Evolutionary conservation across 192 early-diverging fungal genomes (phyloP), one percentile per base, ranked within the genome.

Genomic region (Podila clonocystis): DNA sequence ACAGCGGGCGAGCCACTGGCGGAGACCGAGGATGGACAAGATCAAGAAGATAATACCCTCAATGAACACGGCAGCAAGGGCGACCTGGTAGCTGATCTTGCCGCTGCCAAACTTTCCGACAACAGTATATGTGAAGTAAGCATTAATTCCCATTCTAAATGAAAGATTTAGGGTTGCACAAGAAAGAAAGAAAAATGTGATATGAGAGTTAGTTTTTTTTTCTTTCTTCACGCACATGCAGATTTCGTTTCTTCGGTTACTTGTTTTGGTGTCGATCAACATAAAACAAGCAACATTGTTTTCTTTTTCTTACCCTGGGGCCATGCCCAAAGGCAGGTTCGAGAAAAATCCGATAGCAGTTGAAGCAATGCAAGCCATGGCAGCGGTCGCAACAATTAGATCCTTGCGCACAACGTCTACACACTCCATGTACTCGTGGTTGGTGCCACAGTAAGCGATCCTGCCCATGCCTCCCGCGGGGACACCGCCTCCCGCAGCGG

Each of bases 51-150:
- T 86, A 24, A 95, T 59, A 28, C 94, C 94, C 84, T 95, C 94
- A 66, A 95, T 89, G 66, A 93, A 92, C 65, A 95, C 93, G 4
- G 94, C 94, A 13, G 91, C 86, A 31, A 95, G 72, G 11, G 93
- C 91, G 30, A 89, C 90, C 59, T 86, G 64, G 68, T 91, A 93
- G 22, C 87, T 75, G n/a, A 94, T 87, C 63, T 91, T 94, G 48
- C 92, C 92, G n/a, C 87, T 87, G 3, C 93, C 94, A 63, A 90
- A 92, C 83, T 89, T 93, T 11, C 93, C 93, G 20, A 95, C 94
- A 12, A 95, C 94, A 0, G 91, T 94, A 73, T 93, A 95, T 9
- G 93, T 90, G 75, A 95, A 95, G 73, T 94, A 95, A 29, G 94
- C 93, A 63, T 93, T 95, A 24, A 94, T 82, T 11, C 94, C 94